Evolutionary conservation across 192 early-diverging fungal species (phyloP).

Genomic region (Haplosporangium gracile): DNA sequence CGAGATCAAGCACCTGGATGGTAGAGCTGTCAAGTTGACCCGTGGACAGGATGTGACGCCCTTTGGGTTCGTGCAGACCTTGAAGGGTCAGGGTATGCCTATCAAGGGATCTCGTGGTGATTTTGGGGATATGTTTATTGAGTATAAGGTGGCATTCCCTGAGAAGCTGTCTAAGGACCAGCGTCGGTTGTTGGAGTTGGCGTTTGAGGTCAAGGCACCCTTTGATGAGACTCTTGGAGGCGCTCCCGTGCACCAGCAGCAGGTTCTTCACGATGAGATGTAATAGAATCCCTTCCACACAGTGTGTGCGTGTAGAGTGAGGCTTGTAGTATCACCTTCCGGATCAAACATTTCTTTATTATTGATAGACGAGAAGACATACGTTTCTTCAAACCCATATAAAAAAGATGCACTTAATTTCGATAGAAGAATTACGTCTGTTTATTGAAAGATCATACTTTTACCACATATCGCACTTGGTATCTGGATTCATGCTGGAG

Average conservation of each 20-base stretch:
- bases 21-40: conserved; percentile 74
- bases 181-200: conserved; percentile 14
- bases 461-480: conserved; percentile 69
- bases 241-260: conserved; percentile 9
- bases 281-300: neutral
- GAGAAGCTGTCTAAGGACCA: conserved; percentile 38
- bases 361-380: too few species aligned
- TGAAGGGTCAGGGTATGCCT: conserved; percentile 95
- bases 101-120: conserved; percentile 66
- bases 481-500: conserved; percentile 75
- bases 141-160: conserved; percentile 91
- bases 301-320: neutral
- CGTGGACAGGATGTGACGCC: conserved; percentile 67
- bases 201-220: conserved; percentile 25
- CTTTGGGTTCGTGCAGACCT: conserved; percentile 82
- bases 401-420: too few species aligned
- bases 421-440: neutral
- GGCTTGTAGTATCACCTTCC: neutral
- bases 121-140: conserved; percentile 86
- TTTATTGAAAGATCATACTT: neutral
- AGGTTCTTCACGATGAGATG: conserved; percentile 52
- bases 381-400: neutral
- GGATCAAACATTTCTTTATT: neutral
- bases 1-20: conserved; percentile 86
- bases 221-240: conserved; percentile 34